Percentiles rank a stretch among this genome's conserved stretches.
phyloP scores from a whole-genome alignment of 2,329 filamentous ascomycete species.

The Beauveria caledonica region DNA sequence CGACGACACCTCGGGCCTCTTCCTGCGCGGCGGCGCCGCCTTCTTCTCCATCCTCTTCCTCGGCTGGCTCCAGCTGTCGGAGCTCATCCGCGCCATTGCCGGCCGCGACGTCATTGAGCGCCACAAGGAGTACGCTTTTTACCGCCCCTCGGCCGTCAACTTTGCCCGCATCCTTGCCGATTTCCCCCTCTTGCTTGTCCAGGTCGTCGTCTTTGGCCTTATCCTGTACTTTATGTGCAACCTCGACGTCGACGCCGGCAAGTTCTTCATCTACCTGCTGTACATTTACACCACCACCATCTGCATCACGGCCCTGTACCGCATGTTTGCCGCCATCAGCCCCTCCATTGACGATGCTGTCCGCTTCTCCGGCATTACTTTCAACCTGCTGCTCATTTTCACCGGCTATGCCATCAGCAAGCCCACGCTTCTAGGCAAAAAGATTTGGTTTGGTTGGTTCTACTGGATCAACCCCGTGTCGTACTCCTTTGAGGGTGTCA shows the following conservation, averaged over 20 bases:
- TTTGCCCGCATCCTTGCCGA: constrained; percentile 48
- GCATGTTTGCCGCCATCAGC: constrained; percentile 49
- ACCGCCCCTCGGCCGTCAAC: constrained; percentile 45
- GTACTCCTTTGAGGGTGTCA: constrained; percentile 56
- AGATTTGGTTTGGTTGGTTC: constrained; percentile 67
- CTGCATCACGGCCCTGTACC: constrained; percentile 47
- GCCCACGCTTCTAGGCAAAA: constrained; percentile 39
- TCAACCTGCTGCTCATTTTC: constrained; percentile 56
- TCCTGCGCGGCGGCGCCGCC: constrained; percentile 37
- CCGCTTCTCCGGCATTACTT: constrained; percentile 43
- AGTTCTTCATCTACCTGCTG: constrained; percentile 59
- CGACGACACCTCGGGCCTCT: constrained; percentile 54
- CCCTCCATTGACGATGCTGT: constrained; percentile 56
- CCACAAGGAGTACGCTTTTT: constrained; percentile 42
- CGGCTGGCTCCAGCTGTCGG: constrained; percentile 62
- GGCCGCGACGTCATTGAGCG: constrained; percentile 53
- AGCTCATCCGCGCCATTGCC: constrained; percentile 68
- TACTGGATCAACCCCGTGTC: constrained; percentile 55
- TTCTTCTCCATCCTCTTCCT: constrained; percentile 46
- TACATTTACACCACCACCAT: constrained; percentile 51
- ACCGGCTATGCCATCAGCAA: constrained; percentile 55
- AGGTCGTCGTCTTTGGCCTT: constrained; percentile 59
- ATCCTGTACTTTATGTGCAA: constrained; percentile 70
- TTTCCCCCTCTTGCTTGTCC: constrained; percentile 51
- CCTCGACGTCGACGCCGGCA: constrained; percentile 53